phyloP scores from a whole-genome alignment of 2,329 filamentous ascomycete genomes.

The Alternaria ventricosa region DNA sequence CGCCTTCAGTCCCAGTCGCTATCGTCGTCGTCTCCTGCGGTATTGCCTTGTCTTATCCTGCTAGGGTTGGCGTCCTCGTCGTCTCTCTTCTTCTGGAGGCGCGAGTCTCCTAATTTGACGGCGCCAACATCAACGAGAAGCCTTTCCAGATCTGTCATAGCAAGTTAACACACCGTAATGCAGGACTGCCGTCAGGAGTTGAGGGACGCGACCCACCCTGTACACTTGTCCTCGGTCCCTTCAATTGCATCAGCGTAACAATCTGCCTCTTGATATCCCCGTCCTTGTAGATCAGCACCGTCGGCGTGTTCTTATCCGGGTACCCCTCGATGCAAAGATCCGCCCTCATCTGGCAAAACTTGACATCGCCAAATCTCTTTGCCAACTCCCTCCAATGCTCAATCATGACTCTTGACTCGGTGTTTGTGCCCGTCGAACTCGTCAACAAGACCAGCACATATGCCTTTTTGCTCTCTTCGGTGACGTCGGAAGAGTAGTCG shows the following conservation, averaged over 20 bases:
- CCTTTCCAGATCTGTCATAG: conserved; percentile 71
- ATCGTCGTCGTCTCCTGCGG: conserved; percentile 56
- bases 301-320: conserved; percentile 92
- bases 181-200: neutral
- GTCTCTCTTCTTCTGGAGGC: conserved; percentile 68
- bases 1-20: conserved; percentile 64
- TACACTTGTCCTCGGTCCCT: conserved; percentile 58
- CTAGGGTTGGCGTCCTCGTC: conserved; percentile 59
- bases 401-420: conserved; percentile 81
- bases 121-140: conserved; percentile 84
- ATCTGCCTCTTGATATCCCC: conserved; percentile 91
- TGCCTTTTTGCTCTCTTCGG: conserved; percentile 78
- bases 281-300: conserved; percentile 89
- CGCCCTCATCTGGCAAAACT: conserved; percentile 95
- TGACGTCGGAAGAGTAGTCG: conserved; percentile 90
- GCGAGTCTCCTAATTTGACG: conserved; percentile 77
- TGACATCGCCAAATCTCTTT: conserved; percentile 86
- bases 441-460: conserved; percentile 80
- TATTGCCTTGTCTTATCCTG: conserved; percentile 55
- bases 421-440: conserved; percentile 77
- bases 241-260: conserved; percentile 83
- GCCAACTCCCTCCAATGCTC: conserved; percentile 89
- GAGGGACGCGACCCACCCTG: neutral
- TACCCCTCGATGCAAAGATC: conserved; percentile 96
- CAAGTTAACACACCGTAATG: neutral